Evolutionary conservation across 805 yeast genomes (phyloP).

Genomic region (Candida mattraensis): DNA sequence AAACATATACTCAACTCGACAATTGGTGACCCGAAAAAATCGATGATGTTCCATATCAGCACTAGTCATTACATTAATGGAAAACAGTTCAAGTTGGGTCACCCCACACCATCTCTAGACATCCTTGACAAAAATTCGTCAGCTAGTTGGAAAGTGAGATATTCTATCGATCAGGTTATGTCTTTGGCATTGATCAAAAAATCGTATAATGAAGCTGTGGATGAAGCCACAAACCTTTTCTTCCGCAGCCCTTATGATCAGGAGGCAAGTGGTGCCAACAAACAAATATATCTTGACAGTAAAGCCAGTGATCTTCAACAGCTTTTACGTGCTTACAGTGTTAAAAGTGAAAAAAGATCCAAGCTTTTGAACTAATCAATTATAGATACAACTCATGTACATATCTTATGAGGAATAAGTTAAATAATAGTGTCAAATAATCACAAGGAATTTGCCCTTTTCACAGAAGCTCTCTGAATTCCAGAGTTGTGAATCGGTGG

Average conservation of each 20-base stretch:
- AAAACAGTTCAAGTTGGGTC: conserved; percentile 15
- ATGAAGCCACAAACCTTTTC: conserved; percentile 7
- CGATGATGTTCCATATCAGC: conserved; percentile 38
- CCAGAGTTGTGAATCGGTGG: conserved; percentile 28
- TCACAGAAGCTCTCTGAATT: conserved; percentile 27
- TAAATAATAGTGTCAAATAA: too few species aligned
- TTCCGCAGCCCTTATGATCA: too few species aligned
- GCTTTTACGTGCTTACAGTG: conserved; percentile 36
- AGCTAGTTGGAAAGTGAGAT: conserved; percentile 30
- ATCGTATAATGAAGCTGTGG: conserved; percentile 12
- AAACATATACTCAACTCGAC: conserved; percentile 16
- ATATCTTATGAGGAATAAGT: conserved; percentile 1
- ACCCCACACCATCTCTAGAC: conserved; percentile 33
- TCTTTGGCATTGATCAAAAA: conserved; percentile 13
- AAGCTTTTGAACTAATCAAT: conserved; percentile 3
- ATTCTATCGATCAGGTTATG: conserved; percentile 21
- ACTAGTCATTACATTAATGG: conserved; percentile 39
- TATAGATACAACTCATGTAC: conserved; percentile 7
- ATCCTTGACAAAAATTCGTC: conserved; percentile 19
- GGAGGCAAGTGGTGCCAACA: too few species aligned
- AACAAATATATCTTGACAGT: too few species aligned
- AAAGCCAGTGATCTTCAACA: conserved; percentile 25
- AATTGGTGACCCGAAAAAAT: conserved; percentile 12
- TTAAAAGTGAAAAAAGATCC: conserved; percentile 26
- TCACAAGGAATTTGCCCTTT: conserved; percentile 35